phyloP scores from a whole-genome alignment of 1,139 yeast species.

The Zygosaccharomyces sapae region DNA sequence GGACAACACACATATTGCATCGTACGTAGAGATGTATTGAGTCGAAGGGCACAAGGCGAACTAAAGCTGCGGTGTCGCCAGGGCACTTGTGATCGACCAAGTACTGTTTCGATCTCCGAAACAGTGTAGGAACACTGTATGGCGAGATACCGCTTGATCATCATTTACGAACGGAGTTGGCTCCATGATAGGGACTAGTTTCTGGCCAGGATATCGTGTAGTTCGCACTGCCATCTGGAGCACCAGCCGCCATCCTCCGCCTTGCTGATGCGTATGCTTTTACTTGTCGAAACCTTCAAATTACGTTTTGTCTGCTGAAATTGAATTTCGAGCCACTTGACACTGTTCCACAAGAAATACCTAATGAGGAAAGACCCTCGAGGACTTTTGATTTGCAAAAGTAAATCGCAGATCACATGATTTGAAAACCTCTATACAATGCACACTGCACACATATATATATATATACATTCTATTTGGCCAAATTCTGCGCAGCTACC shows the following conservation, averaged over 20 bases:
- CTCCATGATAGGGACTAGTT: no score
- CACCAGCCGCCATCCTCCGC: no score
- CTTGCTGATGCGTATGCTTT: no score
- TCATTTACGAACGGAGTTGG: no score
- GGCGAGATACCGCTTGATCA: no score
- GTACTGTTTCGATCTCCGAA: no score
- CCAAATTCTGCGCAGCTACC: conserved; percentile 10
- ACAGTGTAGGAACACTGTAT: no score
- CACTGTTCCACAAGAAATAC: neutral
- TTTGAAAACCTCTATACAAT: neutral
- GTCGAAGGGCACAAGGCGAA: no score
- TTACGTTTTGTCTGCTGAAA: neutral
- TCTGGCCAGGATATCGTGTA: no score
- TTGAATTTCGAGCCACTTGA: neutral
- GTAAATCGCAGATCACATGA: neutral
- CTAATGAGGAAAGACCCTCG: neutral
- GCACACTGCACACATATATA: neutral
- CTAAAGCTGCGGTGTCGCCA: no score
- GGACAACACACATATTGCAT: neutral
- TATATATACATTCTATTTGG: neutral
- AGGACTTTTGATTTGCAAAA: neutral
- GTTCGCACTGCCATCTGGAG: no score
- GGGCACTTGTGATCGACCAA: no score
- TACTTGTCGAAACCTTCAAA: neutral
- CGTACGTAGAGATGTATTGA: neutral